A percentile compares a stretch with the other conserved stretches of the same genome.
phyloP scores from a whole-genome alignment of 2,329 filamentous ascomycete genomes.

The Verticillium isaacii region DNA sequence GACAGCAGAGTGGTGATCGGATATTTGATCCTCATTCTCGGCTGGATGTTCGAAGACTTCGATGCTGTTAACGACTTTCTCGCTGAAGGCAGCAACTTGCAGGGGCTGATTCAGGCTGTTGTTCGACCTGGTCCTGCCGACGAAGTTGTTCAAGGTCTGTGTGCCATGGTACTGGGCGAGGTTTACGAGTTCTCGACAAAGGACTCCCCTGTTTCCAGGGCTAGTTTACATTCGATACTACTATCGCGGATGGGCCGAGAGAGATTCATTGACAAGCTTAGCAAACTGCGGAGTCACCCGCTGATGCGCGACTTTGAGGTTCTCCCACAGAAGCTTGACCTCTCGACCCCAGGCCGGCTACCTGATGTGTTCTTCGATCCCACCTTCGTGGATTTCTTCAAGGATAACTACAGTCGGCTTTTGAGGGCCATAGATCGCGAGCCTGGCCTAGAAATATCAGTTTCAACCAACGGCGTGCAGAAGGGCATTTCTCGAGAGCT shows the following conservation, averaged over 20 bases:
- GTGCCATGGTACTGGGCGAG: slow-evolving; percentile 78
- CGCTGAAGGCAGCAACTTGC: slow-evolving; percentile 86
- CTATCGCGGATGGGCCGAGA: slow-evolving; percentile 75
- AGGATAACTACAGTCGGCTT: slow-evolving; percentile 89
- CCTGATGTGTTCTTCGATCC: slow-evolving; percentile 83
- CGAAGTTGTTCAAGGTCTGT: slow-evolving; percentile 74
- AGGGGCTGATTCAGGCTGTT: slow-evolving; percentile 74
- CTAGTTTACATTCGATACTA: slow-evolving; percentile 75
- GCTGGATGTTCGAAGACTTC: slow-evolving; percentile 89
- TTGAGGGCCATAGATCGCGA: slow-evolving; percentile 84
- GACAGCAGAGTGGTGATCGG: slow-evolving; percentile 78
- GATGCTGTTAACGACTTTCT: slow-evolving; percentile 91
- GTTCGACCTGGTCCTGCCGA: slow-evolving; percentile 52
- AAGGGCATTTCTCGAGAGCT: slow-evolving; percentile 92
- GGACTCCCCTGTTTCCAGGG: slow-evolving; percentile 83
- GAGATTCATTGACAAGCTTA: slow-evolving; percentile 78
- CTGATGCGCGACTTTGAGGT: slow-evolving; percentile 88
- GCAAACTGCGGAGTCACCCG: slow-evolving; percentile 70
- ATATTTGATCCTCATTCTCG: slow-evolving; percentile 82
- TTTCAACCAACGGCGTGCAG: slow-evolving; percentile 72
- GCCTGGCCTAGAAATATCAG: slow-evolving; percentile 79
- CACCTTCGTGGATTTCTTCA: slow-evolving; percentile 87
- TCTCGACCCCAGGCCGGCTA: slow-evolving; percentile 41
- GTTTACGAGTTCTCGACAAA: slow-evolving; percentile 97
- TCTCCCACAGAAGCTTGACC: slow-evolving; percentile 62